Base-by-base conservation (phyloP, 306 rosid genomes). In the Vigna angularis region DNA sequence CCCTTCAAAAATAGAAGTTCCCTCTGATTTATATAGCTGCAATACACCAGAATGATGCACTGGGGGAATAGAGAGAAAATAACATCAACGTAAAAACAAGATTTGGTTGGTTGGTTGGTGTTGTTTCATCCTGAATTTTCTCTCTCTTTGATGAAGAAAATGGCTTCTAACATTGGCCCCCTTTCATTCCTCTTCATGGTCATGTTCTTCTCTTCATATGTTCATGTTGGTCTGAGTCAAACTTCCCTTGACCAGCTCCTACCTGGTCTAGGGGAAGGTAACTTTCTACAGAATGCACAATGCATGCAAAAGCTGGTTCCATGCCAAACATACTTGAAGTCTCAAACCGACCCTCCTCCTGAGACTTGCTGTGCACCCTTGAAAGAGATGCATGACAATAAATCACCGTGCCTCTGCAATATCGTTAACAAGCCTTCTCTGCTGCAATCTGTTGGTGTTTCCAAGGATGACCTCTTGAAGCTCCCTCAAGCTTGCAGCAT, bases 241-340 rank as follows among this genome's bases (percentile, higher is more conserved):
- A 12, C 8, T 42, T 5, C 15, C 9, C 53, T 75, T 6, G 69
- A 75, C 3, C 66, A 50, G 1, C 55, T 79, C 26, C 26, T 76
- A 2, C 53, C 69, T 9, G 36, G 73, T 42, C 15, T 61, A 8
- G 66, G 3, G 40, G 3, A 14, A 5, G 6, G 22, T 22, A 3
- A 3, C 6, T 12, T 12, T 11, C 3, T 70, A 15, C 44, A 20
- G 15, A 77, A 47, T 20, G 45, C 72, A 73, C 32, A 81, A 42
- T 93, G 97, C 90, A 18, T 93, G 82, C 75, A 79, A 50, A 84
- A 83, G 66, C 38, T 93, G 38, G 6, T 86, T 13, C 89, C 98
- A 0, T 93, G 98, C 52, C 79, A 88, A 7, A 24, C 20, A 6
- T 89, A 2, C 74, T 4, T 91, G 50, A 85, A 81, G 13, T 0